Evolutionary conservation across 208 protist genomes (phyloP), one percentile per base, ranked within the genome.

Genomic region (Leishmania arabica): DNA sequence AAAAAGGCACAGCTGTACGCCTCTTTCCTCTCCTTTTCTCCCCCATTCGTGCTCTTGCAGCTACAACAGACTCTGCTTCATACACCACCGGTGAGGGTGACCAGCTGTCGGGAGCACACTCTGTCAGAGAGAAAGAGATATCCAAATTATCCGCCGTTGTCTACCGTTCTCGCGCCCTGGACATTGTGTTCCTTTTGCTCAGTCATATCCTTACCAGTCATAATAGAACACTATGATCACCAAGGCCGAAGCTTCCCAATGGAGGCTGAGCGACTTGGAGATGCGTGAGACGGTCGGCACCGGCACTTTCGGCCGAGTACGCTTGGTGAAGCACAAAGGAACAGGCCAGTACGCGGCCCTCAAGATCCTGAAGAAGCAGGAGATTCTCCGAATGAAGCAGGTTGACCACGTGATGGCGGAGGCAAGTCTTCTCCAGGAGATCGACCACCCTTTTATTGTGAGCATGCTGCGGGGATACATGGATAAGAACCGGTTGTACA

Each of bases 401-500:
- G 95, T 98, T 1, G 93, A 98, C 75, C 95, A 98, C 85, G 94
- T 99, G 64, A 81, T 98, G 65, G 92, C 91, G 24, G 99, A 99
- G 84, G 98, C 97, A 76, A 96, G 92, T 79, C 97, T 99, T 75
- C 86, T 99, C 27, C 91, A 95, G 72, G 92, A 96, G 53, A 93
- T 99, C 76, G 84, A 97, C 47, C 98, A 99, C 88, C 97, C 98
- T 15, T 98, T 98, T 84, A 95, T 99, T 84, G 97, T 99, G 27
- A 95, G 91, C 76, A 95, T 99, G 85, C 86, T 99, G 72, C 98
- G 97, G 60, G 95, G 98, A 19, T 99, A 99, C 89, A 98, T 99
- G 92, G 98, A 97, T 65, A 90, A 97, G 54, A 92, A 98, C 58
- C 88, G 94, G 27, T 79, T 99, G 78, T 99, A 98, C 75, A 89